Conservation (phyloP, 495 filamentous ascomycete species). For the Umbilicaria muhlenbergii region DNA sequence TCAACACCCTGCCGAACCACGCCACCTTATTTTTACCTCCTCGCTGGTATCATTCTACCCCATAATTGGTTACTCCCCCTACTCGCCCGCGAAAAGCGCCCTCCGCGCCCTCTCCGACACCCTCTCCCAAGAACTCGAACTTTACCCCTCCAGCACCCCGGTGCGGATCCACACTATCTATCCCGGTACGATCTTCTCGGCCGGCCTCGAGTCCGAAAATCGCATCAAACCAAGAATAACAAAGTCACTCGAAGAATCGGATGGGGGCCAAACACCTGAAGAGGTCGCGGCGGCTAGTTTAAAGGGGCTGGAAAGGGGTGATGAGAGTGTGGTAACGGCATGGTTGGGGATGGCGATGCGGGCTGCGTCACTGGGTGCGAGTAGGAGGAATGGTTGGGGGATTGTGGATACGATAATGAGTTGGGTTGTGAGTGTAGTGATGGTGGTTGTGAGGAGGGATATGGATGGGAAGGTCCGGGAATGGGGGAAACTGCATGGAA, state of each 20-base stretch:
- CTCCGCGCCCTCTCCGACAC: constrained; percentile 71
- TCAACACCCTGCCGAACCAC: constrained; percentile 22
- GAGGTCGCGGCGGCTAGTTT: constrained; percentile 60
- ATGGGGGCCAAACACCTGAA: constrained; percentile 63
- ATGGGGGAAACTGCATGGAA: constrained; percentile 8
- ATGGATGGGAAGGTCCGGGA: constrained; percentile 12
- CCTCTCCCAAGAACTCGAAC: constrained; percentile 64
- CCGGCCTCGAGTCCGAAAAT: constrained; percentile 68
- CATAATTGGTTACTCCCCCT: constrained; percentile 71
- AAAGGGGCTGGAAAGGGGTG: constrained; percentile 57
- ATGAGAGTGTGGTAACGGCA: constrained; percentile 60
- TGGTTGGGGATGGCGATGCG: constrained; percentile 29
- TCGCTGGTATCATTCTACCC: constrained; percentile 61
- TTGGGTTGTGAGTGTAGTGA: constrained; percentile 8
- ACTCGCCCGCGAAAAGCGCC: constrained; percentile 74
- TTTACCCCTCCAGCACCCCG: constrained; percentile 49
- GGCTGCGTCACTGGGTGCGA: constrained; percentile 8
- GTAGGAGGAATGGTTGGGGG: constrained; percentile 11
- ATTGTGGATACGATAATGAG: constrained; percentile 11
- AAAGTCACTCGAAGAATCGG: constrained; percentile 62
- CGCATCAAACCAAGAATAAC: constrained; percentile 68
- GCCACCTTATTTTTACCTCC: constrained; percentile 80
- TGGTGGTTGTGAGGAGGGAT: constrained; percentile 13
- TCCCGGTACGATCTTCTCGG: constrained; percentile 65
- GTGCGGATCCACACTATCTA: constrained; percentile 74